Evolutionary conservation across 768 basidiomycete species (phyloP).

Genomic region (Boletus reticulatus): DNA sequence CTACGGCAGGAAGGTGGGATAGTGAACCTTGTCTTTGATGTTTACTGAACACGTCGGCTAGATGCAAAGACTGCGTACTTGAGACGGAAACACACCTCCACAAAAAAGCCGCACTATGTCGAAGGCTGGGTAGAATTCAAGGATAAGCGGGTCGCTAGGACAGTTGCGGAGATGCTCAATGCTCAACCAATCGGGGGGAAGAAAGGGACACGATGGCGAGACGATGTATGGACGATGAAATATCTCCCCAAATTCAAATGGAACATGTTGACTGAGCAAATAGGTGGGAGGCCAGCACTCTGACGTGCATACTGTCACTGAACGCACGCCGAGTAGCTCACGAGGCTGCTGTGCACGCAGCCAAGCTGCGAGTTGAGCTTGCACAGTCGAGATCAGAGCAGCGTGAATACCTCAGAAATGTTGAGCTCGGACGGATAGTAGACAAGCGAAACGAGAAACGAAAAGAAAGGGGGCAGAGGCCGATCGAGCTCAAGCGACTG

Average conservation of each 20-base stretch:
- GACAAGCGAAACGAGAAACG: conserved; percentile 76
- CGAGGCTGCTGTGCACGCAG: conserved; percentile 84
- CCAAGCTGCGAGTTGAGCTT: conserved; percentile 89
- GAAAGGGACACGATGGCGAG: conserved; percentile 86
- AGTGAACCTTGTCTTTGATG: background rate
- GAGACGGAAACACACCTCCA: conserved; percentile 75
- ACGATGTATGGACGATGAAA: conserved; percentile 99
- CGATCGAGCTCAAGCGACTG: conserved; percentile 28
- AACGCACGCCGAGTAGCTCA: conserved; percentile 57
- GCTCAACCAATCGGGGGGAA: conserved; percentile 94
- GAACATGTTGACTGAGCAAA: conserved; percentile 98
- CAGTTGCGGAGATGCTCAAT: conserved; percentile 93
- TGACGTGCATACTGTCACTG: conserved; percentile 4
- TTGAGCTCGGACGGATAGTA: conserved; percentile 85
- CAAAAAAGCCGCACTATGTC: conserved; percentile 83
- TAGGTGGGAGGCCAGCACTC: conserved; percentile 64
- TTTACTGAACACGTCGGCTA: conserved; percentile 28
- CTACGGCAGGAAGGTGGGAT: conserved; percentile 84
- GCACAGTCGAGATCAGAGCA: conserved; percentile 88
- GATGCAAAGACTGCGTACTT: conserved; percentile 88
- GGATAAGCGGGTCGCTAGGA: conserved; percentile 87
- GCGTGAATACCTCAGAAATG: conserved; percentile 88
- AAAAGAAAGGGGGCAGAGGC: conserved; percentile 53
- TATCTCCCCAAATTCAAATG: conserved; percentile 98
- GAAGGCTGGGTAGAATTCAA: conserved; percentile 99